These are phyloP conservation scores for Pestalotiopsis sp. DNA, from an alignment of 2,329 filamentous ascomycete genomes.

Conservation along the genomic window DNA sequence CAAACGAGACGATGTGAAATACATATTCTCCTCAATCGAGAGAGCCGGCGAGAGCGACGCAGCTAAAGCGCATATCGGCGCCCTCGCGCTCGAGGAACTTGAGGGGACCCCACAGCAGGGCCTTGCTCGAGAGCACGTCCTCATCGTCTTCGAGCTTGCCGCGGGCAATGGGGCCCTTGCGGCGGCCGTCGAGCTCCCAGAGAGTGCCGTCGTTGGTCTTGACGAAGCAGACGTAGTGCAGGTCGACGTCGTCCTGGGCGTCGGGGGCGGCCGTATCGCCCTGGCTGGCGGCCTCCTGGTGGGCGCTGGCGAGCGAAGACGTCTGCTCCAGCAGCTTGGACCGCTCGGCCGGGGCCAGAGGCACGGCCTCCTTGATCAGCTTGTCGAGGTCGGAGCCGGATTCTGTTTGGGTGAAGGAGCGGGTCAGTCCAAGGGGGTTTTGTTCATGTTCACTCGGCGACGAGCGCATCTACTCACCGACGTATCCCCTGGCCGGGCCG, in stretches of 20 bases:
- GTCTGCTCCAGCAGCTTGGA: slow-evolving; percentile 78
- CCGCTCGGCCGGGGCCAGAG: slow-evolving; percentile 66
- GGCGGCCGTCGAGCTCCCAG: slow-evolving; percentile 63
- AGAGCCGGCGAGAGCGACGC: slow-evolving; percentile 56
- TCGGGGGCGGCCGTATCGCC: slow-evolving; percentile 81
- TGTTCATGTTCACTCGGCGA: neutral
- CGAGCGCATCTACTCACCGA: slow-evolving; percentile 44
- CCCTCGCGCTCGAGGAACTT: slow-evolving; percentile 60
- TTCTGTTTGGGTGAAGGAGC: slow-evolving; percentile 33
- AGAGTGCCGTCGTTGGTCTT: slow-evolving; percentile 67
- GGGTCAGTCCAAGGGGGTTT: neutral
- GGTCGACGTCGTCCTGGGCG: slow-evolving; percentile 80
- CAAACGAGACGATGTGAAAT: neutral
- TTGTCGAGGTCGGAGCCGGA: slow-evolving; percentile 59
- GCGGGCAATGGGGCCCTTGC: slow-evolving; percentile 58
- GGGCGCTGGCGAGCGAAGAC: slow-evolving; percentile 73
- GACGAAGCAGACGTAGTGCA: slow-evolving; percentile 96
- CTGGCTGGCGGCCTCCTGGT: slow-evolving; percentile 73
- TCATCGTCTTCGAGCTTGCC: slow-evolving; percentile 62
- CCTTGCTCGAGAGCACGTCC: slow-evolving; percentile 76
- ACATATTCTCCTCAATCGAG: slow-evolving; percentile 41
- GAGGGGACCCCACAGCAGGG: slow-evolving; percentile 68
- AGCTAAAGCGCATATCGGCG: slow-evolving; percentile 60
- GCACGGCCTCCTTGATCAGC: slow-evolving; percentile 71
- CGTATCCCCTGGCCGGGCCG: slow-evolving; percentile 66